These are phyloP conservation scores for Oryza rufipogon DNA, from an alignment of 176 grass and related monocot genomes.

Conservation along the genomic window DNA sequence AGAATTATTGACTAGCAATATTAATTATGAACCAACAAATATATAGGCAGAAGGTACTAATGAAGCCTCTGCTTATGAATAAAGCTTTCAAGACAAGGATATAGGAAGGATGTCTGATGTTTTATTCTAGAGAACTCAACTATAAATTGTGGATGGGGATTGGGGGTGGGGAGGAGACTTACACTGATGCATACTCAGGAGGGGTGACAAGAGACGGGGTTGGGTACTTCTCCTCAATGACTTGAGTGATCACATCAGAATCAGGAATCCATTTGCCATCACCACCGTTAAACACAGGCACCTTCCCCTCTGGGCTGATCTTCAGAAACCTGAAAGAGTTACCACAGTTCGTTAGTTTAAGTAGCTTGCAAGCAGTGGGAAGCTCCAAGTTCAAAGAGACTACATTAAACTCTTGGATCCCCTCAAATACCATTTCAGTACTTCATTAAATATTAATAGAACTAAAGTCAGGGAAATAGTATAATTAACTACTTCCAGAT, in stretches of 20 bases:
- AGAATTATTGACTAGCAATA: not conserved
- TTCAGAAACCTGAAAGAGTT: constrained; percentile 64
- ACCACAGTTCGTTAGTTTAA: constrained; percentile 1
- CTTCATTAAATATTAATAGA: not conserved
- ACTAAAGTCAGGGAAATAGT: not conserved
- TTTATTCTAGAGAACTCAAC: not conserved
- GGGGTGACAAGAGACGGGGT: constrained; percentile 69
- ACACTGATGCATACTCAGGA: constrained; percentile 74
- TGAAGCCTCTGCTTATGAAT: not conserved
- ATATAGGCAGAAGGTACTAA: not conserved
- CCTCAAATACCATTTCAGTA: not conserved
- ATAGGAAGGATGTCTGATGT: constrained; percentile 2
- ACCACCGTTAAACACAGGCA: constrained; percentile 69
- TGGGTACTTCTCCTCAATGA: constrained; percentile 84
- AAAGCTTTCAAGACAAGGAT: not conserved
- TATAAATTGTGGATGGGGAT: not conserved
- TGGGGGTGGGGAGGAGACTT: constrained; percentile 10
- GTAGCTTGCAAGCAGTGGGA: not conserved
- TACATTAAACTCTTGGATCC: not conserved
- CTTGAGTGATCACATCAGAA: constrained; percentile 80
- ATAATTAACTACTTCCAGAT: not conserved
- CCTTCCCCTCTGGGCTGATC: constrained; percentile 88
- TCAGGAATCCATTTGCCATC: constrained; percentile 79
- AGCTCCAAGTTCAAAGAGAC: not conserved
- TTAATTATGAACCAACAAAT: too few species aligned